Evolutionary conservation across 441 rosid species (phyloP).

Genomic region (Pelargonium myrrhifolium): DNA sequence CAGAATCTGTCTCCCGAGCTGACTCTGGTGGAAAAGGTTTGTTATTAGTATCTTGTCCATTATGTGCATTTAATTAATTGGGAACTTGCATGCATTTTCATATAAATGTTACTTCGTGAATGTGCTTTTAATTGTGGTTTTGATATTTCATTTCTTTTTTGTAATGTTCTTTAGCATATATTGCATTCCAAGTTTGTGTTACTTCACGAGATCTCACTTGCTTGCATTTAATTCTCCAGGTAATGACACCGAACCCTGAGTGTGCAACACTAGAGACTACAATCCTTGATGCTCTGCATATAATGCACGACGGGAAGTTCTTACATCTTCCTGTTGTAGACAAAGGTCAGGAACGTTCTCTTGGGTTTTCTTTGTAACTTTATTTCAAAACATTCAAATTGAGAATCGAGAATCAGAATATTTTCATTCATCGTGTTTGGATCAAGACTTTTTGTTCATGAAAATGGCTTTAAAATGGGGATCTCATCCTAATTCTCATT

Average conservation of each 20-base stretch:
- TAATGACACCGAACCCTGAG: constrained; percentile 96
- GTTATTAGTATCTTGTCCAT: background rate
- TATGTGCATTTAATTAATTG: too few relatives aligned
- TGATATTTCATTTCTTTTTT: too few relatives aligned
- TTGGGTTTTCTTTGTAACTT: background rate
- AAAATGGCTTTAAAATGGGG: too few relatives aligned
- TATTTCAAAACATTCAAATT: background rate
- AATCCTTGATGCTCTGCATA: constrained; percentile 84
- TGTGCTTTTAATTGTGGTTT: too few relatives aligned
- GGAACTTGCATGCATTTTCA: too few relatives aligned
- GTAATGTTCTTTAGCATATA: too few relatives aligned
- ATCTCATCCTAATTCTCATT: too few relatives aligned
- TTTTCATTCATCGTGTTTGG: too few relatives aligned
- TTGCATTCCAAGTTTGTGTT: too few relatives aligned
- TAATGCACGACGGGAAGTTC: constrained; percentile 93
- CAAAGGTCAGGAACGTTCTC: constrained; percentile 44
- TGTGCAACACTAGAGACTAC: constrained; percentile 80
- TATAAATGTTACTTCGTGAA: too few relatives aligned
- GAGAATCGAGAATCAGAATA: too few relatives aligned
- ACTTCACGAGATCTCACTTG: background rate
- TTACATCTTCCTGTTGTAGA: constrained; percentile 91
- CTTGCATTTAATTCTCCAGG: constrained; percentile 31
- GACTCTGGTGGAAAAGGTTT: constrained; percentile 77
- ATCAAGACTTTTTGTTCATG: too few relatives aligned
- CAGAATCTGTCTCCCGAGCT: constrained; percentile 68